Conservation (phyloP, 1,139 yeast species). For the Yamadazyma sp. region DNA sequence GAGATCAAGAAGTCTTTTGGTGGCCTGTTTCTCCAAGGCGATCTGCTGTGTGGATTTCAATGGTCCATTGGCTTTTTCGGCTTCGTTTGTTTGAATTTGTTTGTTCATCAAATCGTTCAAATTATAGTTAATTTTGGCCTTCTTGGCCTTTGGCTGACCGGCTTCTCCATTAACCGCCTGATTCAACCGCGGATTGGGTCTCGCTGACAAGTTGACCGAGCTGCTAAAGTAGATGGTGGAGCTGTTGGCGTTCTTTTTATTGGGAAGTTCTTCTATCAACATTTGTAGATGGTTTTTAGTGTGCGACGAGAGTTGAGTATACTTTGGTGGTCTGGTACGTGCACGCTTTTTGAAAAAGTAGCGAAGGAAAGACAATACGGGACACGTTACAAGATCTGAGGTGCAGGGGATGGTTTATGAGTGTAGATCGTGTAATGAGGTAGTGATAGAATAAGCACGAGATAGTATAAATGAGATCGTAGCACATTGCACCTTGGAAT, state of each 20-base stretch:
- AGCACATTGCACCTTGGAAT: too few relatives aligned
- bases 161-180: constrained; percentile 20
- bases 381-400: too few relatives aligned
- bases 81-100: constrained; percentile 38
- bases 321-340: too few relatives aligned
- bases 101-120: constrained; percentile 46
- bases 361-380: too few relatives aligned
- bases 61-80: constrained; percentile 30
- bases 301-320: too few relatives aligned
- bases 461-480: too few relatives aligned
- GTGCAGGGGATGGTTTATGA: too few relatives aligned
- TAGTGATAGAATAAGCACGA: too few relatives aligned
- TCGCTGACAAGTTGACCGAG: constrained; percentile 44
- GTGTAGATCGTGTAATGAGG: too few relatives aligned
- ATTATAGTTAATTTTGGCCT: constrained; percentile 48
- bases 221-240: constrained; percentile 46
- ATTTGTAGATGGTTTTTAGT: constrained; percentile 16
- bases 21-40: constrained; percentile 40
- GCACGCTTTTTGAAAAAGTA: too few relatives aligned
- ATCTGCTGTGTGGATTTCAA: constrained; percentile 45
- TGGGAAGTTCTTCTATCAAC: constrained; percentile 51
- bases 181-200: constrained; percentile 27
- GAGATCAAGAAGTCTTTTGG: constrained; percentile 38
- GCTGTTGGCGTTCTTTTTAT: constrained; percentile 28
- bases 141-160: constrained; percentile 21